phyloP scores from a whole-genome alignment of 1,284 basidiomycete genomes.

The Ustilago xerochloae region DNA sequence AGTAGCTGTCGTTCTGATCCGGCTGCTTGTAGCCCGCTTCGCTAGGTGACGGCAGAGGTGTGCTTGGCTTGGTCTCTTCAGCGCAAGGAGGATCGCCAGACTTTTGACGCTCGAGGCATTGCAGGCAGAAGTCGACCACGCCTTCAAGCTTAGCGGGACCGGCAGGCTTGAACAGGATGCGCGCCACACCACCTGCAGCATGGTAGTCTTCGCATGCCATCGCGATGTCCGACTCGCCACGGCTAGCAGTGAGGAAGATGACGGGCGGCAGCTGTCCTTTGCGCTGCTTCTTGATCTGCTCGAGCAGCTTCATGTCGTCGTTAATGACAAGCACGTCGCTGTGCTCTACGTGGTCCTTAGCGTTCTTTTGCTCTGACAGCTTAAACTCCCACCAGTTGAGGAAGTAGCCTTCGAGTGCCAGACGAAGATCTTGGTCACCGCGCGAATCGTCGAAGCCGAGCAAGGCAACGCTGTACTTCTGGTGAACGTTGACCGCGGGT shows the following conservation, averaged over 20 bases:
- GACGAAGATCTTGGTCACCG: constrained; percentile 77
- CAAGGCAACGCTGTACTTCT: constrained; percentile 75
- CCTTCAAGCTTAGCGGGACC: constrained; percentile 81
- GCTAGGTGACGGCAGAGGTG: constrained; percentile 51
- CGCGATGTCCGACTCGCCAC: constrained; percentile 76
- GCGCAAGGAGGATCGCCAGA: constrained; percentile 44
- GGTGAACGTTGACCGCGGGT: constrained; percentile 70
- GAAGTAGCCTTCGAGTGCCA: constrained; percentile 78
- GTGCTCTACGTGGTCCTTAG: constrained; percentile 7
- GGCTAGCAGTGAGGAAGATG: constrained; percentile 78
- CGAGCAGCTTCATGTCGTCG: constrained; percentile 77
- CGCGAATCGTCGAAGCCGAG: constrained; percentile 78
- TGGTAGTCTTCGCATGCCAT: constrained; percentile 77
- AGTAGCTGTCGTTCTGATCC: constrained; percentile 50
- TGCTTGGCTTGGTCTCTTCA: constrained; percentile 52
- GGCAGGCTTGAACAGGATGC: constrained; percentile 87
- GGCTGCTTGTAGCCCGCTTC: constrained; percentile 23
- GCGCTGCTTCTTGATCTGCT: constrained; percentile 26
- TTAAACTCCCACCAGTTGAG: constrained; percentile 81
- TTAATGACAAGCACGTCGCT: constrained; percentile 86
- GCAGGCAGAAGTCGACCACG: constrained; percentile 78
- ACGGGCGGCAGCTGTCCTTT: constrained; percentile 73
- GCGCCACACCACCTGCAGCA: constrained; percentile 84
- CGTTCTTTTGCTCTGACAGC: constrained; percentile 18
- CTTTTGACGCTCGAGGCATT: constrained; percentile 71